Evolutionary conservation across 2,329 filamentous ascomycete species (phyloP).

Genomic region (Aspergillus calidoustus): DNA sequence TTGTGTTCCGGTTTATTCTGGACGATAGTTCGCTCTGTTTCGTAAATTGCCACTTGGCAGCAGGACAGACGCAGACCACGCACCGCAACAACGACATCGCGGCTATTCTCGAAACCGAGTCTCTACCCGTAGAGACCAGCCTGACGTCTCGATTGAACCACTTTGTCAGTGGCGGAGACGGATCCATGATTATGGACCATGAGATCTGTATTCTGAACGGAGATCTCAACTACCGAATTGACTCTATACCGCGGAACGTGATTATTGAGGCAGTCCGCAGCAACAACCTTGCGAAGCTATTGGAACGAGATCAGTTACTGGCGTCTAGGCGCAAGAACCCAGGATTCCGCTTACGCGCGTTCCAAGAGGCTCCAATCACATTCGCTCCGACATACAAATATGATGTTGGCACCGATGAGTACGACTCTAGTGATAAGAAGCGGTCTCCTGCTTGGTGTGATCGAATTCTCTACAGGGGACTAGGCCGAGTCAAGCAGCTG

Average conservation of each 20-base stretch:
- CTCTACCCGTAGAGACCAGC: constrained; percentile 75
- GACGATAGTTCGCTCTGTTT: constrained; percentile 96
- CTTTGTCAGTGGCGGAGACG: constrained; percentile 91
- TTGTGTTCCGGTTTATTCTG: constrained; percentile 87
- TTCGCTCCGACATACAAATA: constrained; percentile 99
- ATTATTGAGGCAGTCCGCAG: constrained; percentile 84
- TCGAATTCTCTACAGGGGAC: constrained; percentile 81
- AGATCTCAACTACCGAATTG: constrained; percentile 97
- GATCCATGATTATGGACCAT: constrained; percentile 92
- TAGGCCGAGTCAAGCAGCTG: constrained; percentile 80
- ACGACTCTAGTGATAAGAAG: constrained; percentile 94
- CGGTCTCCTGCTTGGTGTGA: constrained; percentile 96
- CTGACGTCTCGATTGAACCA: constrained; percentile 71
- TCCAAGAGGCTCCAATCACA: constrained; percentile 86
- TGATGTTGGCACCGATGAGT: constrained; percentile 91
- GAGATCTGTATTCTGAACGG: constrained; percentile 97
- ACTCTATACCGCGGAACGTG: constrained; percentile 92
- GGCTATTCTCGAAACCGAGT: constrained; percentile 78
- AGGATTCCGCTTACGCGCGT: constrained; percentile 83
- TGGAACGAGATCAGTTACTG: constrained; percentile 91
- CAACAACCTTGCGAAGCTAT: constrained; percentile 80
- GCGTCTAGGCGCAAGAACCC: constrained; percentile 88
- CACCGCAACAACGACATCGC: constrained; percentile 92
- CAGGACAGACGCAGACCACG: constrained; percentile 87
- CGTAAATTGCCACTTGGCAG: constrained; percentile 95